Evolutionary conservation across 768 basidiomycete species (phyloP), one percentile per base, ranked within the genome.

Genomic region (Cystofilobasidium capitatum): DNA sequence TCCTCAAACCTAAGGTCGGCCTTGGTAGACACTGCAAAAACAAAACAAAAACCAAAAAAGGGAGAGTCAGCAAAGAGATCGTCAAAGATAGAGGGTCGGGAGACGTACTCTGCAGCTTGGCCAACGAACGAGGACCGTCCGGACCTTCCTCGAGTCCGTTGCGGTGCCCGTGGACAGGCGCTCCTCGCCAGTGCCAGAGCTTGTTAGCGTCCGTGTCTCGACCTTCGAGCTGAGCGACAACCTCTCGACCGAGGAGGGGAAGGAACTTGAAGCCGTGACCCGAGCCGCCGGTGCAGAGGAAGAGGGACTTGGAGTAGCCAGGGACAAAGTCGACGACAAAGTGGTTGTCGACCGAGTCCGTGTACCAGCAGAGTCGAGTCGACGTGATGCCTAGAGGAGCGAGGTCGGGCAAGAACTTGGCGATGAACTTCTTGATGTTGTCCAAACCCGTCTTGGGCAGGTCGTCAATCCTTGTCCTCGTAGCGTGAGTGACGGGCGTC

Each of bases 331-430:
- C 72, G 37, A 66, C 66, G 13, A 69, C 47, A 47, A 70, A 64
- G 29, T 70, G 62, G 45, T 73, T 73, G 59, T 70, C 71, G n/a
- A 71, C 29, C 16, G 71, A 71, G 47, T 71, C 71, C 13, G 71
- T 72, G 60, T 72, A 72, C 71, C 71, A 72, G 65, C 71, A 72
- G 59, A 72, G 68, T 12, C 70, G 58, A 16, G 71, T 72, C 36
- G 65, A 64, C 26, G 64, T 69, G 60, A 69, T 71, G 17, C 67
- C 67, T n/a, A 71, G 36, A 14, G 64, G 69, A 62, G 57, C 67
- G 40, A 72, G 71, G n/a, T 72, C 70, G 13, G 71, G 70, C 33
- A 71, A 64, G 36, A 72, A 51, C 33, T 70, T 51, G 36, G 45
- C 65, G 26, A 72, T 59, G 47, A 68, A 62, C n/a, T 61, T 26